phyloP scores from a whole-genome alignment of 2,329 filamentous ascomycete genomes.

The Botrytis squamosa region DNA sequence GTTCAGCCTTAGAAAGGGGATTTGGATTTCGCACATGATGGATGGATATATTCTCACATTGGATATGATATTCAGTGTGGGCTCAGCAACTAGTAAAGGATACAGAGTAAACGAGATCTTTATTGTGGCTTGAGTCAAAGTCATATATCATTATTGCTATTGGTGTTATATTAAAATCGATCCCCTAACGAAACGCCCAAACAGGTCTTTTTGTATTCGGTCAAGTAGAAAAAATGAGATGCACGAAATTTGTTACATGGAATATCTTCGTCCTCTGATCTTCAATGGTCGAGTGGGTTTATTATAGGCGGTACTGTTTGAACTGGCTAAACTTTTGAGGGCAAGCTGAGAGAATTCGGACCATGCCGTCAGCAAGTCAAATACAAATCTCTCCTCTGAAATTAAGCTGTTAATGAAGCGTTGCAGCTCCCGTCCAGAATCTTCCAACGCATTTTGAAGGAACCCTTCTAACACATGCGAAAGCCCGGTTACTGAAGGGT shows the following conservation, averaged over 20 bases:
- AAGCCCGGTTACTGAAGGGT: slow-evolving; percentile 10
- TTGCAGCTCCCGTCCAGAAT: slow-evolving; percentile 10
- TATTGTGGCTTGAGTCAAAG: not conserved
- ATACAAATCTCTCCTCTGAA: slow-evolving; percentile 19
- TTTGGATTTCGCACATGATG: not conserved
- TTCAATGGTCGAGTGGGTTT: slow-evolving; percentile 5
- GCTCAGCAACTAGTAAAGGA: no score
- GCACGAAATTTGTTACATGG: slow-evolving; percentile 11
- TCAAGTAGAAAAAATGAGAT: not conserved
- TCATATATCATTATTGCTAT: not conserved
- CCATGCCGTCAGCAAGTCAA: slow-evolving; percentile 18
- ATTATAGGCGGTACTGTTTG: not conserved
- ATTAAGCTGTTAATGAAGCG: slow-evolving; percentile 16
- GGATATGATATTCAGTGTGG: not conserved
- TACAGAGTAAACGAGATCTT: not conserved
- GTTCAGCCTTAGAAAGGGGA: not conserved
- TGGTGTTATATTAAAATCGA: not conserved
- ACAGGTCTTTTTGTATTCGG: not conserved
- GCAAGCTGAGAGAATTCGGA: slow-evolving; percentile 21
- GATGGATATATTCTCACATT: not conserved
- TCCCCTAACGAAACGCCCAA: not conserved
- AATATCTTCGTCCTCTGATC: slow-evolving; percentile 13
- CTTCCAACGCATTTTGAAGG: not conserved
- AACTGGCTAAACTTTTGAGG: not conserved
- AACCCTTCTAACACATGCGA: slow-evolving; percentile 12